Evolutionary conservation across 306 rosid species (phyloP), one percentile per base, ranked within the genome.

Genomic region (Acacia crassicarpa): DNA sequence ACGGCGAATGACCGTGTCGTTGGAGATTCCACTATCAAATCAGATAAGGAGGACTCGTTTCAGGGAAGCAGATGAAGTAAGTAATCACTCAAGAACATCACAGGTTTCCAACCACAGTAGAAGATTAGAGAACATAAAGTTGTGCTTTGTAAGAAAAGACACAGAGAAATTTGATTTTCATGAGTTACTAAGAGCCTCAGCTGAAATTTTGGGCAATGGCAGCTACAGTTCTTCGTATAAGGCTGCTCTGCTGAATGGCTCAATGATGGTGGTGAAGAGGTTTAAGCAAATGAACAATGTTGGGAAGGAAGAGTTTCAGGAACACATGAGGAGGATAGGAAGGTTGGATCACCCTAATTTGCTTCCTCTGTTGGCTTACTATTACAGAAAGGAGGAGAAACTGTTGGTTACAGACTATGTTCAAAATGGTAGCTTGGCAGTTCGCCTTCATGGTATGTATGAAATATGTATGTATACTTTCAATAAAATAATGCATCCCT

Each of bases 201-300:
- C 99, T 46, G 97, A 96, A 88, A 91, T 93, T 25, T 84, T 96
- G 81, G 98, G 99, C 13, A 91, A 94, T 80, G 98, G 99, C 19
- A 81, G 69, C 74, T 92, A 89, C 75, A 97, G 92, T 38, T 96
- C 98, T 77, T 90, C 98, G n/a, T 96, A 96, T 82, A 96, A 90
- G 88, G 97, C 98, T 27, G 85, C 89, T n/a, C 30, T 96, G 81
- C 0, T 13, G 68, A 83, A 30, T 72, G 99, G 98, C 15, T 82
- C 88, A 16, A 72, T 49, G 38, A 92, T 92, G 82, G 98, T 96
- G 72, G 98, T 93, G 79, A 96, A 96, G 89, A 90, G 97, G 85
- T 93, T 87, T 76, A 91, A 90, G 90, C 94, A 92, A 74, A 92
- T 96, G 98, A 96, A 93, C 89, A 92, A 91, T 76, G 91, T 92